Percentiles rank a stretch among this genome's conserved stretches.
These are phyloP conservation scores for Candida takata DNA, from an alignment of 805 yeast genomes.

Conservation along the genomic window DNA sequence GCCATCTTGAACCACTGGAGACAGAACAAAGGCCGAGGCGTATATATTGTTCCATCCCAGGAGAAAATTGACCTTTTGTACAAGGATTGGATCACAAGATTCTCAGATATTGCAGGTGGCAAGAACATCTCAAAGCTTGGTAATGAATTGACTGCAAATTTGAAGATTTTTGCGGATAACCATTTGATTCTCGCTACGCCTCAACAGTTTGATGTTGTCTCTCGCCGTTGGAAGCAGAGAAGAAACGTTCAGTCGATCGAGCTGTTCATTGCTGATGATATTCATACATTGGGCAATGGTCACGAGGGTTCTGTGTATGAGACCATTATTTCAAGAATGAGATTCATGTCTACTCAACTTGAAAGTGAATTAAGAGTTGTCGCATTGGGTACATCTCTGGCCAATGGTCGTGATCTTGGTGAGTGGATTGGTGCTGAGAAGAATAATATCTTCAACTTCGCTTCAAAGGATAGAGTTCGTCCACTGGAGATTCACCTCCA, in stretches of 20 bases:
- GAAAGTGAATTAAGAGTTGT: conserved; percentile 54
- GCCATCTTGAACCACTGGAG: conserved; percentile 71
- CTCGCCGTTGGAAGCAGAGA: conserved; percentile 80
- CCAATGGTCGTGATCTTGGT: conserved; percentile 71
- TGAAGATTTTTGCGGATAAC: conserved; percentile 46
- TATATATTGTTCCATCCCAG: conserved; percentile 64
- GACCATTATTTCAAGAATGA: conserved; percentile 58
- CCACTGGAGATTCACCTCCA: conserved; percentile 55
- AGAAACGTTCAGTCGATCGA: conserved; percentile 62
- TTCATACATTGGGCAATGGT: conserved; percentile 59
- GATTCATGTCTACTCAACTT: conserved; percentile 61
- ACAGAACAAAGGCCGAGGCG: conserved; percentile 58
- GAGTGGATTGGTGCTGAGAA: conserved; percentile 80
- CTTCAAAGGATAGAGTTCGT: conserved; percentile 49
- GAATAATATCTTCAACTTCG: conserved; percentile 58
- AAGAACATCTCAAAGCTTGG: conserved; percentile 50
- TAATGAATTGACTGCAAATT: conserved; percentile 44
- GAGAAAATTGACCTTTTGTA: conserved; percentile 41
- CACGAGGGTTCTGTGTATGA: conserved; percentile 61
- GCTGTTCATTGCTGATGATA: conserved; percentile 64
- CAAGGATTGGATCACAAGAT: conserved; percentile 47
- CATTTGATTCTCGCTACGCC: conserved; percentile 79
- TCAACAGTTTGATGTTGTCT: conserved; percentile 60
- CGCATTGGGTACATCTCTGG: conserved; percentile 62
- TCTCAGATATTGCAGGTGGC: conserved; percentile 45